Conservation (phyloP, 1,139 yeast species). For the Blastobotrys buckinghamii region DNA sequence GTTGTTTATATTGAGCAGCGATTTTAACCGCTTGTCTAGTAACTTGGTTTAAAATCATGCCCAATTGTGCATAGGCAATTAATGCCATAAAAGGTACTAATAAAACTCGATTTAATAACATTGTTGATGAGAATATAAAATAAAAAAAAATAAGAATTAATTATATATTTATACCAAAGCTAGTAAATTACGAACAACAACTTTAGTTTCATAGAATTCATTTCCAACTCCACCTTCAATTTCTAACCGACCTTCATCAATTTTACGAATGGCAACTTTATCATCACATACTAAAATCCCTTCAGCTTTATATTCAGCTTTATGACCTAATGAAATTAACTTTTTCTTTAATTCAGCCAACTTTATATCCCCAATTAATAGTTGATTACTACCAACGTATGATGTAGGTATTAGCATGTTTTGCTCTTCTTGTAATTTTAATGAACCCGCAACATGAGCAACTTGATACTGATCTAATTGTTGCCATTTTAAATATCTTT, state of each 20-base stretch:
- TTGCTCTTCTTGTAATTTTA: slow-evolving; percentile 33
- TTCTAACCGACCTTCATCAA: slow-evolving; percentile 72
- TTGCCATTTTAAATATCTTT: slow-evolving; percentile 74
- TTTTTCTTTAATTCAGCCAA: slow-evolving; percentile 73
- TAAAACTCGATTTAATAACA: background rate
- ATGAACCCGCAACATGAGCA: slow-evolving; percentile 75
- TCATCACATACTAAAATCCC: slow-evolving; percentile 88
- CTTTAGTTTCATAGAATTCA: slow-evolving; percentile 74
- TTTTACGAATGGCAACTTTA: slow-evolving; percentile 65
- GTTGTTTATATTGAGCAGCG: slow-evolving; percentile 12
- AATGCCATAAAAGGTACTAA: slow-evolving; percentile 11
- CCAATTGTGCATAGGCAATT: slow-evolving; percentile 15
- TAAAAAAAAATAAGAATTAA: background rate
- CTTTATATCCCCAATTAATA: slow-evolving; percentile 85
- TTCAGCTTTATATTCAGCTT: slow-evolving; percentile 88
- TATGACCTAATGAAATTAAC: slow-evolving; percentile 51
- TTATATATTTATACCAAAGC: slow-evolving; percentile 52
- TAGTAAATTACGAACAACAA: slow-evolving; percentile 67
- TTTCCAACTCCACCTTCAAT: slow-evolving; percentile 79
- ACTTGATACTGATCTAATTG: slow-evolving; percentile 73
- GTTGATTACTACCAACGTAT: slow-evolving; percentile 33
- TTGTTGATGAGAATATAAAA: background rate
- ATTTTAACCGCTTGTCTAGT: slow-evolving; percentile 14
- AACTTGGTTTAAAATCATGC: slow-evolving; percentile 9
- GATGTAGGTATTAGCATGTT: slow-evolving; percentile 22